Evolutionary conservation across 345 rosid species (phyloP).

Genomic region (Eucalyptus cladocalyx): DNA sequence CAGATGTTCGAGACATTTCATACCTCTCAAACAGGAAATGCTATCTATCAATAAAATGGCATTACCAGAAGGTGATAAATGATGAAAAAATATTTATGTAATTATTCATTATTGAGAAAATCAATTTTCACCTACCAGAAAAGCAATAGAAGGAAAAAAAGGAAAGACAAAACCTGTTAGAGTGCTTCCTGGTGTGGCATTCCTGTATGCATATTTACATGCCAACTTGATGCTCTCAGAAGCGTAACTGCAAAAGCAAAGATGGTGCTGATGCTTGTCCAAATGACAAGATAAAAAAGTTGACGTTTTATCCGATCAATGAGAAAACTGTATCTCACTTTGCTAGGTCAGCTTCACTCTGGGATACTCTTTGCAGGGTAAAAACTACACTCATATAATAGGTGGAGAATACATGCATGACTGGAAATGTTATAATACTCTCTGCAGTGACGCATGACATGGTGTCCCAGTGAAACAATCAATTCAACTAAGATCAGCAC

Average conservation of each 20-base stretch:
- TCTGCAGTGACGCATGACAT: not conserved
- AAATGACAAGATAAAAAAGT: not conserved
- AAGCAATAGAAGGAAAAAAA: not conserved
- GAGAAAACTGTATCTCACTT: not conserved
- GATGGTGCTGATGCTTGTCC: not conserved
- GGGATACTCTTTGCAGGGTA: not conserved
- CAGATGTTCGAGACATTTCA: not conserved
- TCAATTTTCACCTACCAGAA: not conserved
- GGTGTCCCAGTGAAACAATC: not conserved
- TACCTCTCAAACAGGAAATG: not conserved
- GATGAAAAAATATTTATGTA: not conserved
- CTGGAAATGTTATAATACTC: not conserved
- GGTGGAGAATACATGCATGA: not conserved
- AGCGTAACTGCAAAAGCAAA: constrained; percentile 48
- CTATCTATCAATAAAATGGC: not conserved
- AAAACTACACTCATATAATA: not conserved
- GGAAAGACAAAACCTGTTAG: constrained; percentile 40
- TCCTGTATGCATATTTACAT: constrained; percentile 72
- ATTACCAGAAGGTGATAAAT: not conserved
- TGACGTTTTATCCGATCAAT: not conserved
- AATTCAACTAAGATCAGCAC: not conserved
- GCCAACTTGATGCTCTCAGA: constrained; percentile 80
- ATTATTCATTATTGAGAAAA: not conserved
- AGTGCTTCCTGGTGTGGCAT: constrained; percentile 84
- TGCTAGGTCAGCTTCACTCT: not conserved